A percentile compares a stretch with the other conserved stretches of the same genome.
Evolutionary conservation across 768 basidiomycete species (phyloP).

Genomic region (Naematelia aurantialba): DNA sequence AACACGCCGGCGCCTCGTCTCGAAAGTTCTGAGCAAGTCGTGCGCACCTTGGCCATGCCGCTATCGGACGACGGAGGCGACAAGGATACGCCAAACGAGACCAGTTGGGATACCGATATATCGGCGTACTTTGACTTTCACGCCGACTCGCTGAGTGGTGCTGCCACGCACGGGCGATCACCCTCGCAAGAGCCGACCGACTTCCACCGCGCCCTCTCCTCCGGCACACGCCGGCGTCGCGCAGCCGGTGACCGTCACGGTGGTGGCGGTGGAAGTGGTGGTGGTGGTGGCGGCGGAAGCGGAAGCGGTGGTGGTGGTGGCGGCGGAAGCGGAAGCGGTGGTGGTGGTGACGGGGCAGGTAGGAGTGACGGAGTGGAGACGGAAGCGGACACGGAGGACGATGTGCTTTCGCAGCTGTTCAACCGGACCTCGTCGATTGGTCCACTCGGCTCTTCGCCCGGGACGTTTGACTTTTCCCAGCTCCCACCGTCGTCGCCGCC

Average conservation of each 20-base stretch:
- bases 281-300: neutral
- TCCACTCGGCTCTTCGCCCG: slow-evolving; percentile 13
- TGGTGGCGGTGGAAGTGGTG: neutral
- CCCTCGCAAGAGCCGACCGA: neutral
- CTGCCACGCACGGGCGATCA: neutral
- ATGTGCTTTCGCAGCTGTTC: slow-evolving; percentile 30
- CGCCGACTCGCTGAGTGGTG: slow-evolving; percentile 7
- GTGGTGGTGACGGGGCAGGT: slow-evolving; percentile 3
- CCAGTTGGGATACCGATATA: slow-evolving; percentile 29
- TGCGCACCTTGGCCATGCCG: slow-evolving; percentile 32
- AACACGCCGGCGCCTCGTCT: neutral
- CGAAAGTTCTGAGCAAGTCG: neutral
- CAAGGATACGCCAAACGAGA: slow-evolving; percentile 1
- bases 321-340: slow-evolving; percentile 6
- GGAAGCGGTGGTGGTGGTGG: slow-evolving; percentile 11
- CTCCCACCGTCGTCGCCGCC: slow-evolving; percentile 44
- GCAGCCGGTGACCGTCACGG: too few species aligned
- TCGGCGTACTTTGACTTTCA: slow-evolving; percentile 41
- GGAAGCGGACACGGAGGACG: slow-evolving; percentile 18
- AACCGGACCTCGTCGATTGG: slow-evolving; percentile 27
- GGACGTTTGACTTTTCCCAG: slow-evolving; percentile 41
- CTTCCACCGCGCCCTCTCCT: neutral
- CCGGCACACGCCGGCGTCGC: neutral
- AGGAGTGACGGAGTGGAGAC: neutral
- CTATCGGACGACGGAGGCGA: slow-evolving; percentile 31